Percentiles rank a stretch among this genome's conserved stretches.
phyloP scores from a whole-genome alignment of 2,329 filamentous ascomycete genomes.

The Aureobasidium subglaciale region DNA sequence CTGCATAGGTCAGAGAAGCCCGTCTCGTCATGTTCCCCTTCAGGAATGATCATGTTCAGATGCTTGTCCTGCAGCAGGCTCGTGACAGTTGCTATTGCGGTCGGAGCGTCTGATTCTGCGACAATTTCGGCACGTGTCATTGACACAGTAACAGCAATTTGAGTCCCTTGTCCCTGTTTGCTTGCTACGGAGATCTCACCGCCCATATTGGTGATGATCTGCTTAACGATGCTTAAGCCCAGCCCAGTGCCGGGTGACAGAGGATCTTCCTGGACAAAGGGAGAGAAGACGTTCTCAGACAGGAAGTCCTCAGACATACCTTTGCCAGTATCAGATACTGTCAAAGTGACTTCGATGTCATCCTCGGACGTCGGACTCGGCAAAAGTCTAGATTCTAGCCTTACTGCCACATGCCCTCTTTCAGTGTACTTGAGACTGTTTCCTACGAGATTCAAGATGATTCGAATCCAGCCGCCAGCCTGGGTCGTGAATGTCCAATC shows the following conservation, averaged over 20 bases:
- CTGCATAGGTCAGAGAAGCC: background rate
- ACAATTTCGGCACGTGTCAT: background rate
- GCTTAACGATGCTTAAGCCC: conserved; percentile 56
- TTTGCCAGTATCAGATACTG: conserved; percentile 56
- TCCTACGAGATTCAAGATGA: conserved; percentile 19
- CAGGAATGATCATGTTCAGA: background rate
- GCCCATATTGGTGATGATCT: conserved; percentile 23
- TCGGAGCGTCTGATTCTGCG: background rate
- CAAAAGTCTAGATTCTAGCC: conserved; percentile 2
- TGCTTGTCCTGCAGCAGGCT: background rate
- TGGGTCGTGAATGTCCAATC: conserved; percentile 41
- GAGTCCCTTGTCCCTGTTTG: conserved; percentile 48
- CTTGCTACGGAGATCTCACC: conserved; percentile 41
- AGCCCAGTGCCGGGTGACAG: conserved; percentile 57
- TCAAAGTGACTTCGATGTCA: background rate
- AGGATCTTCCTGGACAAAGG: conserved; percentile 58
- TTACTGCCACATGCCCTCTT: conserved; percentile 20
- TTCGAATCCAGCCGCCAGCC: conserved; percentile 22
- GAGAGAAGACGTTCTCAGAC: conserved; percentile 53
- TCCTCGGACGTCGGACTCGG: background rate
- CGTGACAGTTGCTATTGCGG: background rate
- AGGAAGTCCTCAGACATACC: conserved; percentile 61
- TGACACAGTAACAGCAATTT: conserved; percentile 37
- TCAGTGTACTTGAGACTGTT: conserved; percentile 20
- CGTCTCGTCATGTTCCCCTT: background rate